Percentiles rank a stretch among this genome's conserved stretches.
These are phyloP conservation scores for Aegilops tauschii DNA, from an alignment of 176 grass and related monocot species.

Conservation along the genomic window DNA sequence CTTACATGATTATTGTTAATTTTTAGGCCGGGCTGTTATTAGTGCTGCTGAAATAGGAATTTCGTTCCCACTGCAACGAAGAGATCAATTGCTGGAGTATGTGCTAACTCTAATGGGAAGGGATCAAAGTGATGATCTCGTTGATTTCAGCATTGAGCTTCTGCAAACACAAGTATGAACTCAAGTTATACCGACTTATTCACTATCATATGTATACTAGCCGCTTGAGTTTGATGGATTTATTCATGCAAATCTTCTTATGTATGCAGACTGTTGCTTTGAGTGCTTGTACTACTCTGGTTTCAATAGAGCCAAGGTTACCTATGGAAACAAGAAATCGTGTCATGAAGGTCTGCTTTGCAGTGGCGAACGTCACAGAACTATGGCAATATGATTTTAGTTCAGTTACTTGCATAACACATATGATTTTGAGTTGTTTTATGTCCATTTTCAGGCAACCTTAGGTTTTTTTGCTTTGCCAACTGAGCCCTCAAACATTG, in stretches of 20 bases:
- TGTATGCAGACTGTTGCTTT: slow-evolving; percentile 82
- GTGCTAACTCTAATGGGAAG: slow-evolving; percentile 98
- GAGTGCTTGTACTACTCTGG: slow-evolving; percentile 92
- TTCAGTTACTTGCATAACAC: slow-evolving; percentile 14
- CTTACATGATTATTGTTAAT: slow-evolving; percentile 22
- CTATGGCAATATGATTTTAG: slow-evolving; percentile 14
- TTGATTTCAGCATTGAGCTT: slow-evolving; percentile 88
- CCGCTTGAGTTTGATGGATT: not conserved
- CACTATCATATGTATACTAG: not conserved
- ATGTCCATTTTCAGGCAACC: slow-evolving; percentile 69
- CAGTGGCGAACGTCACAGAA: slow-evolving; percentile 12
- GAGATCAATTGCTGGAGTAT: slow-evolving; percentile 92
- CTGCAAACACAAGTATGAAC: slow-evolving; percentile 75
- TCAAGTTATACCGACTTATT: slow-evolving; percentile 13
- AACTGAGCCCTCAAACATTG: slow-evolving; percentile 77
- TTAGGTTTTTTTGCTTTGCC: slow-evolving; percentile 94
- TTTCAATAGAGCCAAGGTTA: slow-evolving; percentile 89
- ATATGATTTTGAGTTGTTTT: slow-evolving; percentile 30
- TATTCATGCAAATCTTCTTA: slow-evolving; percentile 18
- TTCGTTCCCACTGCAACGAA: slow-evolving; percentile 91
- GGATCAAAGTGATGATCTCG: slow-evolving; percentile 83
- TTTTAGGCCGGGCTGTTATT: slow-evolving; percentile 84
- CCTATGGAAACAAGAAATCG: slow-evolving; percentile 98
- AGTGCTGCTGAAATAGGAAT: slow-evolving; percentile 89
- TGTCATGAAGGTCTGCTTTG: slow-evolving; percentile 84